Conservation (phyloP, 345 rosid genomes). For the Barbarea vulgaris region DNA sequence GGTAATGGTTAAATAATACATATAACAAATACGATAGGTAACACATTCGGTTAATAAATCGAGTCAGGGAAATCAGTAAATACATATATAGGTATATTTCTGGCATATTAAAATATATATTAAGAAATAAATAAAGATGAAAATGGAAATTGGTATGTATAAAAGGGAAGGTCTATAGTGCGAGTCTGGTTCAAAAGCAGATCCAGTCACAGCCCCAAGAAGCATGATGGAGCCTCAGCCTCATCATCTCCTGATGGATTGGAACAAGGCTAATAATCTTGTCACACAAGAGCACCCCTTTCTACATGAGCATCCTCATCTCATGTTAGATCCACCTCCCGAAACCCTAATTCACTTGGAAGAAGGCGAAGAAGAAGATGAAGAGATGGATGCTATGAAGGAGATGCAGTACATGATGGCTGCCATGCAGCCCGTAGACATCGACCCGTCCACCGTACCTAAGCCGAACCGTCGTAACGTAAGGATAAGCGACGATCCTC, state of each 20-base stretch:
- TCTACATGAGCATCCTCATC: constrained; percentile 42
- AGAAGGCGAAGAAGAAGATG: constrained; percentile 61
- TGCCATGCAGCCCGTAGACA: constrained; percentile 86
- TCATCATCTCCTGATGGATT: constrained; percentile 36
- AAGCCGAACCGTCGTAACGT: constrained; percentile 89
- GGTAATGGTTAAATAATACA: background rate
- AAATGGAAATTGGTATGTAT: constrained; percentile 15
- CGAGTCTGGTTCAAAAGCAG: constrained; percentile 26
- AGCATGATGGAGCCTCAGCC: constrained; percentile 40
- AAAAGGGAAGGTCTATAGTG: constrained; percentile 27
- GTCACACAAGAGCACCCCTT: constrained; percentile 37
- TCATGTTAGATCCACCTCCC: constrained; percentile 34
- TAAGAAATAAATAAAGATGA: constrained; percentile 1
- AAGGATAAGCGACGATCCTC: constrained; percentile 88
- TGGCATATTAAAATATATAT: background rate
- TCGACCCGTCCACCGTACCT: constrained; percentile 74
- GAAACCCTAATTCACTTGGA: constrained; percentile 35
- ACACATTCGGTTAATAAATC: background rate
- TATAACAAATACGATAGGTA: background rate
- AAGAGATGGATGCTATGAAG: constrained; percentile 81
- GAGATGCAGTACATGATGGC: constrained; percentile 92
- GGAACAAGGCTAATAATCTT: constrained; percentile 41
- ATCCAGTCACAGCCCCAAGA: constrained; percentile 18
- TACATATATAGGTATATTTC: background rate
- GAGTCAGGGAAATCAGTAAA: background rate